A percentile compares a stretch with the other conserved stretches of the same genome.
Conservation (phyloP, 352 stramenopile genomes). For the Phytopythium chamaehyphon region DNA sequence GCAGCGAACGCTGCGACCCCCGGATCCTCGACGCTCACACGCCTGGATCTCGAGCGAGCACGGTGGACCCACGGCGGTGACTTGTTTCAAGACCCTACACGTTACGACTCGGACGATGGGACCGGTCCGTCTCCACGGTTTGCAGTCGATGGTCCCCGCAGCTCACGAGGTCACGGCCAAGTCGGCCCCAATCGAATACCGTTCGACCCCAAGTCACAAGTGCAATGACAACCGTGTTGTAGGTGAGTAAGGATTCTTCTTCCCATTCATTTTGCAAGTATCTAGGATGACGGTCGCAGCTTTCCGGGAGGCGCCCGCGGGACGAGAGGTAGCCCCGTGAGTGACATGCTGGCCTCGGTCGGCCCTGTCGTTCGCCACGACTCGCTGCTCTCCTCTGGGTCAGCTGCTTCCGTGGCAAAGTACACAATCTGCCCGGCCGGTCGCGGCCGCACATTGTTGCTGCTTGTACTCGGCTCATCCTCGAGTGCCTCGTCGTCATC, state of each 20-base stretch:
- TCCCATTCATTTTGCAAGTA: background rate
- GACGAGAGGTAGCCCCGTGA: slow-evolving; percentile 44
- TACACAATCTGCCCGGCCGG: slow-evolving; percentile 29
- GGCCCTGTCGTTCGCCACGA: slow-evolving; percentile 8
- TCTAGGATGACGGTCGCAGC: background rate
- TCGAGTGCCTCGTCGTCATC: slow-evolving; percentile 7
- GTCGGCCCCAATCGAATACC: background rate
- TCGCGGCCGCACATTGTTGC: slow-evolving; percentile 8
- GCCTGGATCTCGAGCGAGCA: slow-evolving; percentile 31
- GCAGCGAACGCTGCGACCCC: slow-evolving; percentile 12
- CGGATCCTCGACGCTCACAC: slow-evolving; percentile 9
- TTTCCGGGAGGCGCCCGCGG: slow-evolving; percentile 15
- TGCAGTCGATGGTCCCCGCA: slow-evolving; percentile 65
- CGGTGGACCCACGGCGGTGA: slow-evolving; percentile 80
- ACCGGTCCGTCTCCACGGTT: slow-evolving; percentile 51
- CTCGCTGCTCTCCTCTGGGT: slow-evolving; percentile 7
- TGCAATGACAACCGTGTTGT: background rate
- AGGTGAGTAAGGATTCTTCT: background rate
- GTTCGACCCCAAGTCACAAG: background rate
- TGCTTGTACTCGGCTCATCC: slow-evolving; percentile 14
- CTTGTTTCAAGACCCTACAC: slow-evolving; percentile 76
- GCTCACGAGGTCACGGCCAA: slow-evolving; percentile 18
- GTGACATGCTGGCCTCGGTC: slow-evolving; percentile 37
- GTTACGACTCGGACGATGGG: slow-evolving; percentile 83
- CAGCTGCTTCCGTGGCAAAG: slow-evolving; percentile 44